Conservation (phyloP, 306 rosid species). For the Luffa aegyptiaca region DNA sequence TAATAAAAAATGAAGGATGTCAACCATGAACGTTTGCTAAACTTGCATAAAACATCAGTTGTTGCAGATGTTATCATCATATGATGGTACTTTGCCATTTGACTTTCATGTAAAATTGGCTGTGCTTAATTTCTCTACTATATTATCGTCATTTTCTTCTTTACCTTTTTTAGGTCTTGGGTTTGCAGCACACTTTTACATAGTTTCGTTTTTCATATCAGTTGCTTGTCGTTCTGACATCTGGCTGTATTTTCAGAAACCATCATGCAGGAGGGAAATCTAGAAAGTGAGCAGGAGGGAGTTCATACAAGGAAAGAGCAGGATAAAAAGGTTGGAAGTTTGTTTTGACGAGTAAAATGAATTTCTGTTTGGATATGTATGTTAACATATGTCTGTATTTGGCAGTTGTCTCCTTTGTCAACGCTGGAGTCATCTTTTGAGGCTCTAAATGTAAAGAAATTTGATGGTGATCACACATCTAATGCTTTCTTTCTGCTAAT, state of each 20-base stretch:
- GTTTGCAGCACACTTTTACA: neutral
- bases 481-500: slow-evolving; percentile 9
- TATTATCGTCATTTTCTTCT: neutral
- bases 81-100: neutral
- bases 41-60: neutral
- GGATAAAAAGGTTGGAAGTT: slow-evolving; percentile 50
- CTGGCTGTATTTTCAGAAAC: slow-evolving; percentile 27
- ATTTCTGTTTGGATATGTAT: slow-evolving; percentile 10
- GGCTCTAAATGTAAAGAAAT: slow-evolving; percentile 78
- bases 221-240: slow-evolving; percentile 12
- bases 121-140: neutral
- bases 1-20: neutral
- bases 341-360: slow-evolving; percentile 7
- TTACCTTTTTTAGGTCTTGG: neutral
- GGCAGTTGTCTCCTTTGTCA: slow-evolving; percentile 91
- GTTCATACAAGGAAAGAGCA: slow-evolving; percentile 40
- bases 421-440: slow-evolving; percentile 88
- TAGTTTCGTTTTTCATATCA: neutral
- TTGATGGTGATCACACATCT: slow-evolving; percentile 67
- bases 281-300: slow-evolving; percentile 42
- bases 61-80: neutral
- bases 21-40: neutral
- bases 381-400: slow-evolving; percentile 22
- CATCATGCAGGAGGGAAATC: slow-evolving; percentile 28
- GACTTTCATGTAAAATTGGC: neutral